Conservation (phyloP, 1,139 yeast genomes). For the Diutina pseudorugosa region DNA sequence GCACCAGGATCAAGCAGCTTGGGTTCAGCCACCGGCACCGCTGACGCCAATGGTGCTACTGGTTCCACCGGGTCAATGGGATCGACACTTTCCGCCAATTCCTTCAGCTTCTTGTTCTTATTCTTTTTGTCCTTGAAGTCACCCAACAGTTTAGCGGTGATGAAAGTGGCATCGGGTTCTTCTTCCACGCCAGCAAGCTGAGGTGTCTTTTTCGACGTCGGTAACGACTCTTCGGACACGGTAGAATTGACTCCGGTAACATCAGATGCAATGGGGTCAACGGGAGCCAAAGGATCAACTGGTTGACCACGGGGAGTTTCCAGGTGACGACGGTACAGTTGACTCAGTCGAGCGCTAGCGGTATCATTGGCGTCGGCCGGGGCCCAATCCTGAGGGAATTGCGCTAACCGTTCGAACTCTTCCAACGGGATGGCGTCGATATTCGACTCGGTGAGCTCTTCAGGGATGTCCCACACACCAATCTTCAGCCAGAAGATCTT, state of each 20-base stretch:
- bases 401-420: conserved; percentile 1
- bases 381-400: neutral
- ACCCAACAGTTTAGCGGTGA: neutral
- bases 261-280: neutral
- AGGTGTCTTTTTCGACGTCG: neutral
- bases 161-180: neutral
- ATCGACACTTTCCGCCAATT: neutral
- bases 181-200: neutral
- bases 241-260: neutral
- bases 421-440: conserved; percentile 3
- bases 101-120: neutral
- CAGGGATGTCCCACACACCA: conserved; percentile 49
- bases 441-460: conserved; percentile 15
- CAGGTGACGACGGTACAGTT: neutral
- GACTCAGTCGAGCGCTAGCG: neutral
- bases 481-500: conserved; percentile 74
- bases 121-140: neutral
- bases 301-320: neutral
- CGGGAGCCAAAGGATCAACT: neutral
- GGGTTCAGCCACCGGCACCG: neutral
- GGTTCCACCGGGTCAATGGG: neutral
- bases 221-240: neutral
- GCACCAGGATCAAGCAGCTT: neutral
- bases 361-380: neutral
- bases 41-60: neutral